Percentiles rank a stretch among this genome's conserved stretches.
Evolutionary conservation across 805 yeast genomes (phyloP).

Genomic region (Saccharomycopsis capsularis): DNA sequence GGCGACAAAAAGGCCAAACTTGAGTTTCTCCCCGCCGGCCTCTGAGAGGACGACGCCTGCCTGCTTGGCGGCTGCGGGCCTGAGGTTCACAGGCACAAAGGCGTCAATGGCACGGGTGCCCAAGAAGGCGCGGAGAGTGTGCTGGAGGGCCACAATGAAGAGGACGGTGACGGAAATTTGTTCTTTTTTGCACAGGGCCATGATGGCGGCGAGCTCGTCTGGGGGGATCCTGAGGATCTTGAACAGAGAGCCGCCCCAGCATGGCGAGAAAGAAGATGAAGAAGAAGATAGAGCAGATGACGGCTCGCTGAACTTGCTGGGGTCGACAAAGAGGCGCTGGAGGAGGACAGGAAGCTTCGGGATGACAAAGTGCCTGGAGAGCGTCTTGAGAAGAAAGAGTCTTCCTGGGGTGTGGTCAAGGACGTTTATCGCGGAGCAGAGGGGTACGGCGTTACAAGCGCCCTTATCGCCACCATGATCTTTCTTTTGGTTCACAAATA

Average conservation of each 20-base stretch:
- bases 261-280: too few species aligned
- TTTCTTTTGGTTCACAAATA: too few species aligned
- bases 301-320: too few species aligned
- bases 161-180: neutral
- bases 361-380: neutral
- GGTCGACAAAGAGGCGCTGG: too few species aligned
- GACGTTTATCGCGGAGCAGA: neutral
- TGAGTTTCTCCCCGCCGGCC: too few species aligned
- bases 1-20: too few species aligned
- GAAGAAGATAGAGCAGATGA: neutral
- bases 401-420: neutral
- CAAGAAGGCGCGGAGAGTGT: neutral
- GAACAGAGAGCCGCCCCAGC: too few species aligned
- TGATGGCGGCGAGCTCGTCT: neutral
- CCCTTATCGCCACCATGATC: too few species aligned
- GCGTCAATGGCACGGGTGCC: neutral
- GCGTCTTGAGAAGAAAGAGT: neutral
- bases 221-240: neutral
- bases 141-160: neutral
- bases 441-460: neutral
- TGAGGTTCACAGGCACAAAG: neutral
- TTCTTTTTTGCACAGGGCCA: neutral
- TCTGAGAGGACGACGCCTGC: too few species aligned
- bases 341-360: neutral
- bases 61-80: too few species aligned